A percentile compares a stretch with the other conserved stretches of the same genome.
Evolutionary conservation across 352 stramenopile genomes (phyloP).

Genomic region (Aphanomyces euteiches): DNA sequence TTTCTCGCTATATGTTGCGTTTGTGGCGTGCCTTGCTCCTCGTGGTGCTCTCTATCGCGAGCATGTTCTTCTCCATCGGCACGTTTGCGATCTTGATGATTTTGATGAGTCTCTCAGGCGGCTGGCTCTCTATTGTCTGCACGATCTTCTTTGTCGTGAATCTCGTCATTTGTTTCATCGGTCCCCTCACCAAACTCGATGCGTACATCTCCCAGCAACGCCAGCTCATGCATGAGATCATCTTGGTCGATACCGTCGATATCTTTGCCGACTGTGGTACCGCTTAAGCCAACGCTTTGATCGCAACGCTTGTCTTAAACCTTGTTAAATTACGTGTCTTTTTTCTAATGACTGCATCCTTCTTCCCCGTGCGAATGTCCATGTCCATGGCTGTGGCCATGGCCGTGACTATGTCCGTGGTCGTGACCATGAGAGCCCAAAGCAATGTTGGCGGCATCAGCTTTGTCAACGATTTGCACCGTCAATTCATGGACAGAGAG

Average conservation of each 20-base stretch:
- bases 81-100: slow-evolving; percentile 10
- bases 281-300: background rate
- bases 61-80: slow-evolving; percentile 1
- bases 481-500: background rate
- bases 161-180: slow-evolving; percentile 18
- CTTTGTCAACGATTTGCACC: background rate
- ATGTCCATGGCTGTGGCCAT: background rate
- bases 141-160: slow-evolving; percentile 11
- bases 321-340: background rate
- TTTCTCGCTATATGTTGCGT: slow-evolving; percentile 1
- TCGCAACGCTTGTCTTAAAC: too few relatives aligned
- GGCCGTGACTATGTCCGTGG: background rate
- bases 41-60: background rate
- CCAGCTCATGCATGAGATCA: background rate
- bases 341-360: background rate
- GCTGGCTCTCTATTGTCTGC: slow-evolving; percentile 8
- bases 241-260: slow-evolving; percentile 6
- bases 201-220: slow-evolving; percentile 6
- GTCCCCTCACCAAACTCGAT: slow-evolving; percentile 15
- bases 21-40: background rate
- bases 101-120: background rate
- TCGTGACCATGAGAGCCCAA: background rate
- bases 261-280: slow-evolving; percentile 15
- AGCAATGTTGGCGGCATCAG: background rate
- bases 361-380: background rate